Evolutionary conservation across 768 basidiomycete species (phyloP).

Genomic region (Coprinopsis strossmayeri): DNA sequence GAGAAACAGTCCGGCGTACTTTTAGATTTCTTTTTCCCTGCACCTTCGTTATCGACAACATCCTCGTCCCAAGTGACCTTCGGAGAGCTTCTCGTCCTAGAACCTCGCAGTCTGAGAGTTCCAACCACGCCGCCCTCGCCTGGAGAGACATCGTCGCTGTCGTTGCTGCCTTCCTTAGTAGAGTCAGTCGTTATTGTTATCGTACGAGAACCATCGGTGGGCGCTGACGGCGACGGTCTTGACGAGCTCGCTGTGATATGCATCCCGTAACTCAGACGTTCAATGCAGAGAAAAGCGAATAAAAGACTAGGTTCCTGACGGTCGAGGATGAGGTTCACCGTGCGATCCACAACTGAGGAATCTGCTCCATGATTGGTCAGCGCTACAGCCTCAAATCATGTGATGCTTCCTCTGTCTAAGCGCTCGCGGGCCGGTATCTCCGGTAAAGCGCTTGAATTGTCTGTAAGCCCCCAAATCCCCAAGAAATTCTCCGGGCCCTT

Average conservation of each 20-base stretch:
- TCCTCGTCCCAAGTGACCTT: slow-evolving; percentile 80
- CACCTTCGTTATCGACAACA: slow-evolving; percentile 86
- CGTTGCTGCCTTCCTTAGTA: slow-evolving; percentile 22
- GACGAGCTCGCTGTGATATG: slow-evolving; percentile 17
- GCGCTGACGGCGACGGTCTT: slow-evolving; percentile 33
- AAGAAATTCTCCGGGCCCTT: too few relatives aligned
- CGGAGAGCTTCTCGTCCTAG: slow-evolving; percentile 32
- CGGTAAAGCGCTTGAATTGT: too few relatives aligned
- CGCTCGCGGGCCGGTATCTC: too few relatives aligned
- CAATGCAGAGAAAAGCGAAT: too few relatives aligned
- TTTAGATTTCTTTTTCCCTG: slow-evolving; percentile 88
- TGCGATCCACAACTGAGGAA: too few relatives aligned
- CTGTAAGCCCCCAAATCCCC: too few relatives aligned
- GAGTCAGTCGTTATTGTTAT: slow-evolving; percentile 36
- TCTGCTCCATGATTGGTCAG: too few relatives aligned
- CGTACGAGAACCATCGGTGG: slow-evolving; percentile 49
- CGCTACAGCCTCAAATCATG: too few relatives aligned
- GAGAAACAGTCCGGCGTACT: slow-evolving; percentile 48
- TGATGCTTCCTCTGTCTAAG: too few relatives aligned
- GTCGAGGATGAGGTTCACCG: too few relatives aligned
- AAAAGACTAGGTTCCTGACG: too few relatives aligned
- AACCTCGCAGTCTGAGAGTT: slow-evolving; percentile 53
- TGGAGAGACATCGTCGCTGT: slow-evolving; percentile 13
- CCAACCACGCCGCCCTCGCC: slow-evolving; percentile 29
- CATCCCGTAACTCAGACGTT: too few relatives aligned